Evolutionary conservation across 2,329 filamentous ascomycete genomes (phyloP).

Genomic region (Alternaria hordeiaustralica): DNA sequence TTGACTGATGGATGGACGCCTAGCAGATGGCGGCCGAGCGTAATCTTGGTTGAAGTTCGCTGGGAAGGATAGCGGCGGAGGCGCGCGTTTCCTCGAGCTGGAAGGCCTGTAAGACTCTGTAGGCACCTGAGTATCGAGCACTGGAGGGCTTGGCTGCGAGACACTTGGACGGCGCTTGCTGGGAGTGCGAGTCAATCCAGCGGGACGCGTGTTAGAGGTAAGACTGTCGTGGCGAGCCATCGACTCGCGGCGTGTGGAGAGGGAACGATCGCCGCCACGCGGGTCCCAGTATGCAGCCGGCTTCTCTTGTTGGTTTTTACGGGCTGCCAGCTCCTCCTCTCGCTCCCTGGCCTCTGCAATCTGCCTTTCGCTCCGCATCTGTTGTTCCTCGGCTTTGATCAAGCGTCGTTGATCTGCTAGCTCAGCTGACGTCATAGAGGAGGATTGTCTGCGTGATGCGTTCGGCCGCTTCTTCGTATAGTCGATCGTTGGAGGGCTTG

Average conservation of each 20-base stretch:
- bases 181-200: conserved; percentile 20
- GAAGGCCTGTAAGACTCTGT: conserved; percentile 22
- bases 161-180: conserved; percentile 32
- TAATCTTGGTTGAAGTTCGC: conserved; percentile 20
- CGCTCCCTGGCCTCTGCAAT: conserved; percentile 33
- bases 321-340: conserved; percentile 27
- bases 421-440: conserved; percentile 25
- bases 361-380: conserved; percentile 32
- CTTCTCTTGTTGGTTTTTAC: conserved; percentile 32
- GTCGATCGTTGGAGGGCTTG: conserved; percentile 24
- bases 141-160: conserved; percentile 29
- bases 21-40: conserved; percentile 27
- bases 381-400: conserved; percentile 25
- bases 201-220: conserved; percentile 18
- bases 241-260: conserved; percentile 22
- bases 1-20: conserved; percentile 25
- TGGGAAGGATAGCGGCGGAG: conserved; percentile 27
- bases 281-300: conserved; percentile 31
- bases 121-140: conserved; percentile 14
- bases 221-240: conserved; percentile 31
- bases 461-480: conserved; percentile 19
- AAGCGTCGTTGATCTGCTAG: conserved; percentile 24
- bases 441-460: conserved; percentile 27
- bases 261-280: conserved; percentile 19
- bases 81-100: conserved; percentile 22